phyloP scores from a whole-genome alignment of 202 grass and related monocot species.

The Hordeum pubiflorum region DNA sequence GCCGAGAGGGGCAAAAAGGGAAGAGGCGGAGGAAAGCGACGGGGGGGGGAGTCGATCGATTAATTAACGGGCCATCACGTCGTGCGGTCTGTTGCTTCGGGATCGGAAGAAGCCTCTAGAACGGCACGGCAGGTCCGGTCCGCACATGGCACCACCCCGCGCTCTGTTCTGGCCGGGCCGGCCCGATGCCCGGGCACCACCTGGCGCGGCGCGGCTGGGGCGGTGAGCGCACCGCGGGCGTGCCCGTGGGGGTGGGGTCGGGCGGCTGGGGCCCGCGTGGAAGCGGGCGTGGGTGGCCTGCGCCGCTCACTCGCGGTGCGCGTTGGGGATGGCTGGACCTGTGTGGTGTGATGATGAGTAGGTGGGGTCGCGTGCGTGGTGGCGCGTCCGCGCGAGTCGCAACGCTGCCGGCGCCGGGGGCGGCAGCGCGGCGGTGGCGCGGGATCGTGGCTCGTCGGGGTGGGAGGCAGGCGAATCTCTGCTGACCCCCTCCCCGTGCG shows the following conservation, averaged over 20 bases:
- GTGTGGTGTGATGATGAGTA: too few species aligned
- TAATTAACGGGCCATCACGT: conserved; percentile 10
- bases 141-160: neutral
- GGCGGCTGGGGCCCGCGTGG: neutral
- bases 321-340: neutral
- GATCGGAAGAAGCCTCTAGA: conserved; percentile 49
- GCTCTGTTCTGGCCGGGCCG: neutral
- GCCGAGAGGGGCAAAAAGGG: neutral
- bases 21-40: neutral
- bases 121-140: neutral
- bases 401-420: neutral
- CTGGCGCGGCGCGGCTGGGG: neutral
- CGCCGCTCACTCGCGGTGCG: conserved; percentile 12
- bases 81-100: conserved; percentile 8
- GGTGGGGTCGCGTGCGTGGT: neutral
- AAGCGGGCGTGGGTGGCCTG: neutral
- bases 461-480: neutral
- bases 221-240: neutral
- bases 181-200: conserved; percentile 13
- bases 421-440: conserved; percentile 10
- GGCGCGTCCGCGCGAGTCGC: neutral
- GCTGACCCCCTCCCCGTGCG: neutral
- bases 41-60: neutral
- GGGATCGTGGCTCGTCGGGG: neutral
- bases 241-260: neutral